Percentiles rank a stretch among this genome's conserved stretches.
Conservation (phyloP, 108 stramenopile genomes). For the Pseudonitzschia pungens region DNA sequence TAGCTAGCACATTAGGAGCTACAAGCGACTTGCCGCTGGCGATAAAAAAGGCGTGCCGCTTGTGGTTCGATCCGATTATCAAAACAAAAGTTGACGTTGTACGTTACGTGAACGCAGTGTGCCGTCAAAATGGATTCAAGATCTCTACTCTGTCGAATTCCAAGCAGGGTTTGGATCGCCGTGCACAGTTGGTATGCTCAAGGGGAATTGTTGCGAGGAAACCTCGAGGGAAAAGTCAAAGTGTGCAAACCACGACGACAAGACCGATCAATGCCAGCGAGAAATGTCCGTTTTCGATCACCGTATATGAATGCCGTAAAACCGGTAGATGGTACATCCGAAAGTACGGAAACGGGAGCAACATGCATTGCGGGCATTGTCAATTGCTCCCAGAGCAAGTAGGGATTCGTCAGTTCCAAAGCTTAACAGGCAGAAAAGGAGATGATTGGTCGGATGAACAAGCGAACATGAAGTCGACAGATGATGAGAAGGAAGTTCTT, state of each 20-base stretch:
- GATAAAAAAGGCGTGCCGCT: background rate
- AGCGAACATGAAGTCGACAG: background rate
- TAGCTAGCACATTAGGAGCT: constrained; percentile 4
- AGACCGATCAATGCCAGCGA: background rate
- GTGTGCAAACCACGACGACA: constrained; percentile 9
- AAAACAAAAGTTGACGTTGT: constrained; percentile 4
- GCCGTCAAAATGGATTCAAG: constrained; percentile 5
- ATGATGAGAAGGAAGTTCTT: background rate
- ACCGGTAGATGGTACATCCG: constrained; percentile 7
- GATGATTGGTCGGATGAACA: background rate
- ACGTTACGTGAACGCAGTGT: background rate
- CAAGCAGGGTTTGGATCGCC: constrained; percentile 14
- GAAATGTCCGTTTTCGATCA: constrained; percentile 10
- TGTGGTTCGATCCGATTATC: background rate
- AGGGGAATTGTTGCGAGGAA: constrained; percentile 13
- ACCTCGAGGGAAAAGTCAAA: background rate
- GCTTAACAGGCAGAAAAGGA: constrained; percentile 28
- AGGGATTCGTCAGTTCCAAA: constrained; percentile 17
- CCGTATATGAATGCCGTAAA: constrained; percentile 11
- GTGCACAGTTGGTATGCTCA: constrained; percentile 12
- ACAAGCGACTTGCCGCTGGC: background rate
- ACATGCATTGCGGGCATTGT: constrained; percentile 13
- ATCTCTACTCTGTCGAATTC: constrained; percentile 12
- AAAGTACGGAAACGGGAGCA: constrained; percentile 12
- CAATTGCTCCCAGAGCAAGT: constrained; percentile 10